phyloP scores from a whole-genome alignment of 495 filamentous ascomycete species.

The Pseudevernia furfuracea region DNA sequence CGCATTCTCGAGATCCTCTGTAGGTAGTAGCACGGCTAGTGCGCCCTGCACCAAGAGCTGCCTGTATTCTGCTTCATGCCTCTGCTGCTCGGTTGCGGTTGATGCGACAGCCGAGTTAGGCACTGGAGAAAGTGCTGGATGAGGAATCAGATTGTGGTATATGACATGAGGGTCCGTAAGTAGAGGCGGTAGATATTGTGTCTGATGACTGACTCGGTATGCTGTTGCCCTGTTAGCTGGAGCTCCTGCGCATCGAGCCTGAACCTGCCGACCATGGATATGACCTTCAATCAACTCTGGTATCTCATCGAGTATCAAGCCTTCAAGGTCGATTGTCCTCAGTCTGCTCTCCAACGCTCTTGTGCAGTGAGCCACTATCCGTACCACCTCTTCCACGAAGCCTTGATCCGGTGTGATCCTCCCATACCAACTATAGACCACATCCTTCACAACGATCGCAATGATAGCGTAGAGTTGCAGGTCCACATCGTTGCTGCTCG shows the following conservation, averaged over 20 bases:
- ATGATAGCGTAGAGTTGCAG: constrained; percentile 86
- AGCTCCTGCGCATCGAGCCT: neutral
- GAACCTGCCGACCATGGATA: constrained; percentile 55
- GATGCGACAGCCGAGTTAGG: constrained; percentile 48
- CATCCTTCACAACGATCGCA: constrained; percentile 78
- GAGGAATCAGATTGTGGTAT: constrained; percentile 76
- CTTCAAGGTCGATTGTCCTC: constrained; percentile 71
- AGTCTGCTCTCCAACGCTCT: constrained; percentile 77
- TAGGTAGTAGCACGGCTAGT: constrained; percentile 76
- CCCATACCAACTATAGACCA: constrained; percentile 85
- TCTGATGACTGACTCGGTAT: constrained; percentile 46
- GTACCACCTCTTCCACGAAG: constrained; percentile 78
- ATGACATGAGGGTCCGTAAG: constrained; percentile 54
- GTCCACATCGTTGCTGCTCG: constrained; percentile 86
- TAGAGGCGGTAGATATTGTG: constrained; percentile 47
- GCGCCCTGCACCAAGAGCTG: constrained; percentile 71
- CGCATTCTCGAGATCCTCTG: constrained; percentile 81
- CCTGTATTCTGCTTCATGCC: constrained; percentile 74
- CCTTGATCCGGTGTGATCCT: constrained; percentile 84
- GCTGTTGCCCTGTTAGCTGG: constrained; percentile 35
- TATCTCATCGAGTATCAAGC: constrained; percentile 79
- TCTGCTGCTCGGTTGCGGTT: constrained; percentile 50
- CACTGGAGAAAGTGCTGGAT: constrained; percentile 70
- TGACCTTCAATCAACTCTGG: constrained; percentile 75
- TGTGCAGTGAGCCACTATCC: constrained; percentile 84